Conservation (phyloP, 2,329 filamentous ascomycete genomes). For the Cordyceps javanica region DNA sequence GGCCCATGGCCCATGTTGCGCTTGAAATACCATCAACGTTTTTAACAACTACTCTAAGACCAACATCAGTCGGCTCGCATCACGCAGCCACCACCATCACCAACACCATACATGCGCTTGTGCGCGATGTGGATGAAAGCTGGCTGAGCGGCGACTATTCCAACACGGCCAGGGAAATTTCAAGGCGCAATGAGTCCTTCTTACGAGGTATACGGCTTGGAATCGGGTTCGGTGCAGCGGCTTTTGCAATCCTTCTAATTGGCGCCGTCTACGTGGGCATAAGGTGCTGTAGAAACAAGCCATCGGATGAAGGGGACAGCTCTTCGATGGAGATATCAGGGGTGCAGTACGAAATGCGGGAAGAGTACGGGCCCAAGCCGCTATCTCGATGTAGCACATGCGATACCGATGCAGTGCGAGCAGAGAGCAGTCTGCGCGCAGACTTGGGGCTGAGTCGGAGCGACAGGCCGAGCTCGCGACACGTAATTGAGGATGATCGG, state of each 20-base stretch:
- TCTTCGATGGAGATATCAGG: conserved; percentile 7
- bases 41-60: background rate
- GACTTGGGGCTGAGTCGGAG: background rate
- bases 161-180: conserved; percentile 17
- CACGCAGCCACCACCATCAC: conserved; percentile 13
- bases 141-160: conserved; percentile 29
- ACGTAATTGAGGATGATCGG: background rate
- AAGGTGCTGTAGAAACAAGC: conserved; percentile 1
- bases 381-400: conserved; percentile 6
- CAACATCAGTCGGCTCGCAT: background rate
- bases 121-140: conserved; percentile 29
- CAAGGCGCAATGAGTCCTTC: conserved; percentile 16
- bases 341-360: conserved; percentile 8
- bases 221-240: conserved; percentile 19
- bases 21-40: background rate
- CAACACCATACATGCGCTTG: conserved; percentile 31
- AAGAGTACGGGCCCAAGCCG: conserved; percentile 9
- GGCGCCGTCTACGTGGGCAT: conserved; percentile 8
- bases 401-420: background rate
- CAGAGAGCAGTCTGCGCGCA: background rate
- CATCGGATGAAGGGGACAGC: background rate
- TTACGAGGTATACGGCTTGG: conserved; percentile 28
- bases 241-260: conserved; percentile 4
- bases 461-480: background rate
- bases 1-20: background rate